Evolutionary conservation across 2,329 filamentous ascomycete species (phyloP), one percentile per base, ranked within the genome.

Genomic region (Pezicula neosporulosa): DNA sequence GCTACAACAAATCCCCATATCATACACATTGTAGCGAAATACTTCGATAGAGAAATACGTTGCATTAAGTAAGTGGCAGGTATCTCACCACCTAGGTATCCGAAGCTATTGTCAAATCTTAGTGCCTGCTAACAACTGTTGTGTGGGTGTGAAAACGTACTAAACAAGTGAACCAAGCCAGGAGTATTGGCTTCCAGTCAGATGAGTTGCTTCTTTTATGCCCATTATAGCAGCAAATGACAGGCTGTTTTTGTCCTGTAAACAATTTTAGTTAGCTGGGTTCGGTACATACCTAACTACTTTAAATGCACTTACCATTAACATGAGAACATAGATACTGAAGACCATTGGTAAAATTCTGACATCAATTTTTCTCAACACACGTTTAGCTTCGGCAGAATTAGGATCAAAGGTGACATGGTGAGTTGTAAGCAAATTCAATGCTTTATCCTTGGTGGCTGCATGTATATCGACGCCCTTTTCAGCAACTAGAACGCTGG

Each of bases 11-110:
- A 35, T 1, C 81, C 81, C 81, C 81, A 83, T 53, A 78, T 71
- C 47, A 83, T 70, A 53, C 84, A 76, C 59, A 78, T 82, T 48
- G 75, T 71, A 0, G 77, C 78, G 2, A 76, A 81, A 63, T 84
- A 85, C 60, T 84, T 85, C 0, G 78, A 82, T 3, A 85, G 62
- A 1, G 82, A 81, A 3, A 85, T 63, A 1, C 73, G 68, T 62
- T 85, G 82, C 27, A 39, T n/a, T 38, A 53, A 28, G 19, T 21
- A 18, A 21, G 33, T 47, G 13, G 28, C n/a, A 35, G 47, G 50
- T 27, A 50, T 50, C 41, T 45, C 38, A 1, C 16, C 21, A 24
- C 19, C 28, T 19, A 28, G 55, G 60, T 30, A 52, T 68, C 69
- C 69, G 44, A 72, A 72, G 50, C 41, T 44, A 21, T 2, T 8